These are phyloP conservation scores for Mediolabrus comicus DNA, from an alignment of 108 stramenopile genomes.

Conservation along the genomic window DNA sequence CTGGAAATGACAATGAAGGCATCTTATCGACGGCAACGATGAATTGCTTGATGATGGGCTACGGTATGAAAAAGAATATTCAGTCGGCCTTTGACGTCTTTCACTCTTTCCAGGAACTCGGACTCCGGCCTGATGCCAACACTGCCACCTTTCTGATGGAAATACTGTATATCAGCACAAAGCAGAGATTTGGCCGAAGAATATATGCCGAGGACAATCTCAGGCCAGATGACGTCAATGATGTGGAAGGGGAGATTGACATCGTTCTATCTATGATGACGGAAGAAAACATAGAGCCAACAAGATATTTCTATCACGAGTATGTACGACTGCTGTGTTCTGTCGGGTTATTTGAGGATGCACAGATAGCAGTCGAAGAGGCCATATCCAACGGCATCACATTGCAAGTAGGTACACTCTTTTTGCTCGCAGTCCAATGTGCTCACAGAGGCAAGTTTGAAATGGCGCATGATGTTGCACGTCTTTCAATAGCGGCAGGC, in stretches of 20 bases:
- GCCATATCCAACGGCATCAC: conserved; percentile 7
- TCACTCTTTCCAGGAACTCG: conserved; percentile 30
- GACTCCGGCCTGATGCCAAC: conserved; percentile 49
- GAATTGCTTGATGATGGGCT: conserved; percentile 41
- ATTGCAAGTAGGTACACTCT: conserved; percentile 17
- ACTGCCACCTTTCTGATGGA: conserved; percentile 73
- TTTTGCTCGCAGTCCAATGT: conserved; percentile 14
- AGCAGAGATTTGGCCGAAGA: conserved; percentile 5
- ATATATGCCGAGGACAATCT: not conserved
- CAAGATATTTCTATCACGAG: conserved; percentile 28
- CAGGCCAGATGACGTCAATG: conserved; percentile 21
- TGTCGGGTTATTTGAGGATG: conserved; percentile 27
- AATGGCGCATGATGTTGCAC: conserved; percentile 18
- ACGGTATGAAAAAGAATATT: conserved; percentile 39
- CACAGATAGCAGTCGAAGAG: conserved; percentile 17
- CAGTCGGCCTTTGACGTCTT: conserved; percentile 30
- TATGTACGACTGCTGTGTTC: conserved; percentile 29
- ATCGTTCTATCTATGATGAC: conserved; percentile 57
- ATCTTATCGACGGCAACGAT: conserved; percentile 33
- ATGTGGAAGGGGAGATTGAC: conserved; percentile 15
- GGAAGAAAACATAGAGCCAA: conserved; percentile 38
- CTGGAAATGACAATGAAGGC: conserved; percentile 11
- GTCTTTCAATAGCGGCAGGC: conserved; percentile 16
- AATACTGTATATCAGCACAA: conserved; percentile 37
- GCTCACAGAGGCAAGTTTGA: conserved; percentile 26